Evolutionary conservation across 192 early-diverging fungal genomes (phyloP).

Genomic region (Spizellomyces punctatus): DNA sequence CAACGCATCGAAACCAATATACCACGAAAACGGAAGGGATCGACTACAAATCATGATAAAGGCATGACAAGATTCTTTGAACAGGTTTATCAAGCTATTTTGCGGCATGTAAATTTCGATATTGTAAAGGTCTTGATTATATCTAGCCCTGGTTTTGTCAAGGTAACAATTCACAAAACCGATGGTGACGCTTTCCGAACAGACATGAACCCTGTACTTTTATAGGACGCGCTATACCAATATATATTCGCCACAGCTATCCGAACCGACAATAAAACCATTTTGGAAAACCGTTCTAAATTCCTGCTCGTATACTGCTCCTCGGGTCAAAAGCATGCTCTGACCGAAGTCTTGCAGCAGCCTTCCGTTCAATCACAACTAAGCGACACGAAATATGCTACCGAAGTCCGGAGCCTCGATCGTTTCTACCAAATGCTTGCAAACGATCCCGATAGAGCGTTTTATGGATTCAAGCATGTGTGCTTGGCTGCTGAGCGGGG

Average conservation of each 20-base stretch:
- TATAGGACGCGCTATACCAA: slow-evolving; percentile 81
- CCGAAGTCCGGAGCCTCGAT: slow-evolving; percentile 80
- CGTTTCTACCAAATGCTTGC: slow-evolving; percentile 90
- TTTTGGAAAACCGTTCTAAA: slow-evolving; percentile 86
- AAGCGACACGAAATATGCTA: slow-evolving; percentile 89
- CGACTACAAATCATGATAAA: slow-evolving; percentile 89
- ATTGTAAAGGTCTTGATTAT: slow-evolving; percentile 95
- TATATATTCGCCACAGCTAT: slow-evolving; percentile 86
- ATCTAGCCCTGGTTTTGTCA: slow-evolving; percentile 95
- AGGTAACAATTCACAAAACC: slow-evolving; percentile 47
- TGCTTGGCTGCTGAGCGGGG: slow-evolving; percentile 79
- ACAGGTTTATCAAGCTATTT: slow-evolving; percentile 84
- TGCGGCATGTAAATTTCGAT: slow-evolving; percentile 87
- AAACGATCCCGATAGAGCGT: slow-evolving; percentile 85
- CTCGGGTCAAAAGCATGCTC: slow-evolving; percentile 94
- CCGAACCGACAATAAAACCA: slow-evolving; percentile 72
- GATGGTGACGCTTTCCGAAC: not conserved
- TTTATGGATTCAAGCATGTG: slow-evolving; percentile 91
- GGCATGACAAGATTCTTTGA: slow-evolving; percentile 79
- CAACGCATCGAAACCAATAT: slow-evolving; percentile 90
- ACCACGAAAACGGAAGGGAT: slow-evolving; percentile 92
- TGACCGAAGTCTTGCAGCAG: slow-evolving; percentile 91
- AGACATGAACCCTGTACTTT: not conserved
- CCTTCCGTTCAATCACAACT: slow-evolving; percentile 74
- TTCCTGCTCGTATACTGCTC: slow-evolving; percentile 91